Evolutionary conservation across 768 basidiomycete genomes (phyloP), one percentile per base, ranked within the genome.

Genomic region (Amyloporia xantha): DNA sequence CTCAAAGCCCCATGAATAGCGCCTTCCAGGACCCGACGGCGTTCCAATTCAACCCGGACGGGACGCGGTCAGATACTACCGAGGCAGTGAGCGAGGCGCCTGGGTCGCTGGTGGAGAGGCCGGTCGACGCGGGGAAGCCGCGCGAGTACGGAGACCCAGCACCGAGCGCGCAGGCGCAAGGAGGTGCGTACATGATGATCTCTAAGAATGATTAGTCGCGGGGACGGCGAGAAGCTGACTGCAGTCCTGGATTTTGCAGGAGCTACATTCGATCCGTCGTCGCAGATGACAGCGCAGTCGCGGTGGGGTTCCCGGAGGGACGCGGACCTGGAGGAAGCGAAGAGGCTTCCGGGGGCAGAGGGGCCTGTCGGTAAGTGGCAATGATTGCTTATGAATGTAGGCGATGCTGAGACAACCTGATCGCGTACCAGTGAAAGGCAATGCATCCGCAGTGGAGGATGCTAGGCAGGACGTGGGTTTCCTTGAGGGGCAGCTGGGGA

Each of bases 231-330:
- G 30, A 33, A 9, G 13, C 21, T 15, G 17, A n/a, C n/a, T n/a
- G n/a, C n/a, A n/a, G n/a, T n/a, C n/a, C n/a, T 7, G 30, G 30
- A 33, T 15, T 15, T 33, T 45, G 5, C 23, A 48, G 47, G 47
- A 10, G 47, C 47, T 3, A 41, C 47, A 13, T 48, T 25, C 19
- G 39, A 48, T 25, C 47, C 47, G 23, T 21, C 38, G 2, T 48
- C 47, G 36, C 47, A 48, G 25, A 48, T 48, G 47, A 48, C 47
- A 9, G 36, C 47, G 21, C 47, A 48, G 38, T 12, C 47, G 15
- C 20, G 47, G 26, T 35, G 38, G 17, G 47, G 47, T 11, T 30
- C 26, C 6, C 47, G 38, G 15, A 13, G 38, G 15, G 47, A 48
- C 2, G 47, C 47, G 19, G 47, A 40, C 12, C 17, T 17, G 2